phyloP scores from a whole-genome alignment of 345 rosid genomes.

The Geranium rotundifolium region DNA sequence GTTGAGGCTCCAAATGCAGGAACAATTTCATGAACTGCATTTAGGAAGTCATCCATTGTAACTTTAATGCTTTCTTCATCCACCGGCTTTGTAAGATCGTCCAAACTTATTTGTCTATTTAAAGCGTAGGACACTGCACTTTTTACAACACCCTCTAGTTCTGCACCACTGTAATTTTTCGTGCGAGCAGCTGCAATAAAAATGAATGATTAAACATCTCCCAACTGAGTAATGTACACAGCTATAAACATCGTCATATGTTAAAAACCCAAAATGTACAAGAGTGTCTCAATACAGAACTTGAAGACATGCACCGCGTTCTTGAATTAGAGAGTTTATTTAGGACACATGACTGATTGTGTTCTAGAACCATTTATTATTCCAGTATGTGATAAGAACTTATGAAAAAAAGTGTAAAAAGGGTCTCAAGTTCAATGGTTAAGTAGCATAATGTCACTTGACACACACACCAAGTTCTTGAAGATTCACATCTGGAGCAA shows the following conservation, averaged over 20 bases:
- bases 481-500: constrained; percentile 74
- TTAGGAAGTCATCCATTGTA: constrained; percentile 84
- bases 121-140: constrained; percentile 98
- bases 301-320: too few species aligned
- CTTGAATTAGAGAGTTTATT: too few species aligned
- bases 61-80: constrained; percentile 95
- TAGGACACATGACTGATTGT: too few species aligned
- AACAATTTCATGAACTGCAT: constrained; percentile 60
- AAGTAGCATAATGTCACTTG: neutral
- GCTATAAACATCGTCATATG: too few species aligned
- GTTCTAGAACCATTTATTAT: neutral
- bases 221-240: neutral
- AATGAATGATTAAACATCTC: neutral
- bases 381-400: neutral
- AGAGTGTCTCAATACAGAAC: too few species aligned
- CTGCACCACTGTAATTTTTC: constrained; percentile 96
- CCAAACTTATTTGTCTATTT: constrained; percentile 90
- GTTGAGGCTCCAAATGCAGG: constrained; percentile 99
- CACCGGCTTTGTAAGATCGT: constrained; percentile 92
- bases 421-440: neutral
- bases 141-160: constrained; percentile 97
- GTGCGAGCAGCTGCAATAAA: constrained; percentile 79
- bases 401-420: neutral
- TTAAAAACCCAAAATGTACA: too few species aligned
- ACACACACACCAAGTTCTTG: constrained; percentile 66